These are phyloP conservation scores for Senecio squalidus DNA, from an alignment of 140 eudicot species.

Conservation along the genomic window DNA sequence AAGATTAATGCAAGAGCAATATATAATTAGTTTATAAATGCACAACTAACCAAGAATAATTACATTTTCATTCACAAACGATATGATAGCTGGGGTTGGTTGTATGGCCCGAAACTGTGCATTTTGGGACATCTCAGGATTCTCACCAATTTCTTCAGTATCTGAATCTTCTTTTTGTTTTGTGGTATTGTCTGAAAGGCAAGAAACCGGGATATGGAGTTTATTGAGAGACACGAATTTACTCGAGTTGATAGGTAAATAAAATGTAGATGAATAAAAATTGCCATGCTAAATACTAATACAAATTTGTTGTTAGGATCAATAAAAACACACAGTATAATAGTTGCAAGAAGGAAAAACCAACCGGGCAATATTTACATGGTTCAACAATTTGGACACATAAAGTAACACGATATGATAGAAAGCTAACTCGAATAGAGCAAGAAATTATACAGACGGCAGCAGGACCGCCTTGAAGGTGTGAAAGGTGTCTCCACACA, in stretches of 20 bases:
- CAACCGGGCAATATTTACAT: not conserved
- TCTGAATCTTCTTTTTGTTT: slow-evolving; percentile 45
- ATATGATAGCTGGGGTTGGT: slow-evolving; percentile 67
- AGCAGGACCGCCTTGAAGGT: no score
- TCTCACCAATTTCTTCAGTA: slow-evolving; percentile 32
- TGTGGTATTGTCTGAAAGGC: slow-evolving; percentile 29
- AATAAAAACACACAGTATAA: not conserved
- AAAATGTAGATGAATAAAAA: not conserved
- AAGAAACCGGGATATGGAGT: not conserved
- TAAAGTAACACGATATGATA: not conserved
- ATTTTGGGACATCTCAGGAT: slow-evolving; percentile 60
- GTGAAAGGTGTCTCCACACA: no score
- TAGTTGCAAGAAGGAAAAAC: not conserved
- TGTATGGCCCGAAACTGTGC: slow-evolving; percentile 95
- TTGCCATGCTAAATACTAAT: not conserved
- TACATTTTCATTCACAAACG: slow-evolving; percentile 92
- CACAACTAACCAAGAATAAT: slow-evolving; percentile 3
- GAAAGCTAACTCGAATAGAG: not conserved
- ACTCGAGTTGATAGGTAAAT: not conserved
- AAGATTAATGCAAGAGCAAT: not conserved
- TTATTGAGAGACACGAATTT: not conserved
- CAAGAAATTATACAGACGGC: not conserved
- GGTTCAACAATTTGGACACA: slow-evolving; percentile 1
- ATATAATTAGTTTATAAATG: not conserved
- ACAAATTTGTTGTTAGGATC: not conserved